A percentile compares a stretch with the other conserved stretches of the same genome.
phyloP scores from a whole-genome alignment of 2,329 filamentous ascomycete species.

The Paracorniculantispora psalliotae region DNA sequence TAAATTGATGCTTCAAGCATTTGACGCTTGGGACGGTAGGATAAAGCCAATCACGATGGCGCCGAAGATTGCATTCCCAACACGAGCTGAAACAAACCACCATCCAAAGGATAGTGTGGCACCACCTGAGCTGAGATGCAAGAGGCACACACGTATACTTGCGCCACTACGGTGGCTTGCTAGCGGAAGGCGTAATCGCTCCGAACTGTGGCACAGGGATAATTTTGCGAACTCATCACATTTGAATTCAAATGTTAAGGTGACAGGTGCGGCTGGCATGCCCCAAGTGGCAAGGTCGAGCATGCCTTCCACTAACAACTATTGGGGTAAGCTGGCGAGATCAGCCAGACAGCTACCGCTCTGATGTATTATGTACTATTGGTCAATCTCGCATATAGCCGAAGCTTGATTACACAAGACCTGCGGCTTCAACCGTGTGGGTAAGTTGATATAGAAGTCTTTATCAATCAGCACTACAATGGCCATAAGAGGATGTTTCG shows the following conservation, averaged over 20 bases:
- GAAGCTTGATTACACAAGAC: background rate
- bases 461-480: background rate
- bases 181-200: background rate
- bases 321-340: background rate
- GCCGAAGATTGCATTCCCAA: background rate
- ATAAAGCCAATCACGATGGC: background rate
- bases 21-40: background rate
- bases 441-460: background rate
- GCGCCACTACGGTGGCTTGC: background rate
- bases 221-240: background rate
- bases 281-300: background rate
- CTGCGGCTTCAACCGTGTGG: background rate
- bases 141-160: background rate
- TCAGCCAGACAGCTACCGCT: background rate
- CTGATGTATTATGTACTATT: background rate
- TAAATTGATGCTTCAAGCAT: background rate
- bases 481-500: background rate
- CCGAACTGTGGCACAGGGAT: background rate
- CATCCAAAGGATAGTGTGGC: background rate
- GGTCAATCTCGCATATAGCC: background rate
- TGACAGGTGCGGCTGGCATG: too few relatives aligned
- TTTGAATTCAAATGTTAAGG: background rate
- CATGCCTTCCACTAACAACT: background rate
- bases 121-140: background rate
- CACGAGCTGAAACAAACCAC: slow-evolving; percentile 8